Conservation (phyloP, 73 alveolate genomes). For the Symbiodinium natans region DNA sequence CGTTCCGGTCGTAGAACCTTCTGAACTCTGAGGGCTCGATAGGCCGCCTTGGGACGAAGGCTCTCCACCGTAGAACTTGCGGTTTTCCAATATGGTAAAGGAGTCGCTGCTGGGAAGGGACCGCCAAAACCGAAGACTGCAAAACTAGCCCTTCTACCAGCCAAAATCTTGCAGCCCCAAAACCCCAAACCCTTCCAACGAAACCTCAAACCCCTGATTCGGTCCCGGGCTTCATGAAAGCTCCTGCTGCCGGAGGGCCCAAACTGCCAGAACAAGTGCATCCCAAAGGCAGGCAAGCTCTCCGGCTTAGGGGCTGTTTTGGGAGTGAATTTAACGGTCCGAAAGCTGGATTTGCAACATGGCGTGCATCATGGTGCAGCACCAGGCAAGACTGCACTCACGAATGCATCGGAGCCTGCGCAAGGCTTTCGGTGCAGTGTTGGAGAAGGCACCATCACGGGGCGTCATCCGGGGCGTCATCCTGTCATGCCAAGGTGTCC, state of each 20-base stretch:
- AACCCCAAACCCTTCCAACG: neutral
- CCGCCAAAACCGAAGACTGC: neutral
- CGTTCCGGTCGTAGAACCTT: conserved; percentile 99
- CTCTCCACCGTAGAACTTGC: too few relatives aligned
- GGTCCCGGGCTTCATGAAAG: conserved; percentile 26
- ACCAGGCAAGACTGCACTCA: neutral
- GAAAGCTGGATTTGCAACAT: too few relatives aligned
- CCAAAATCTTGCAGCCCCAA: neutral
- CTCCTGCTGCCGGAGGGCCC: conserved; percentile 92
- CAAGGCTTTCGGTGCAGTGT: neutral
- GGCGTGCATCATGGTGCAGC: neutral
- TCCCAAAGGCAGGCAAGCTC: neutral
- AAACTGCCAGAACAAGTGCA: neutral
- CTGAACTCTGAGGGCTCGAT: conserved; percentile 97
- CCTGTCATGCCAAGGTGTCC: neutral
- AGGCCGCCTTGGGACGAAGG: conserved; percentile 41
- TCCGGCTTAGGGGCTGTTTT: neutral
- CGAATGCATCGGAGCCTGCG: too few relatives aligned
- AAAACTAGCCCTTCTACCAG: neutral
- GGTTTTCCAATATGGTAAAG: too few relatives aligned
- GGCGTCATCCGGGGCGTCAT: conserved; percentile 6
- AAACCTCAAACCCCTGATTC: neutral
- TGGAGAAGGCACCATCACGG: conserved; percentile 22
- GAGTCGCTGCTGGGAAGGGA: too few relatives aligned
- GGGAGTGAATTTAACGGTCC: too few relatives aligned